These are phyloP conservation scores for Pseudocercospora fuligena DNA, from an alignment of 2,329 filamentous ascomycete genomes.

Conservation along the genomic window DNA sequence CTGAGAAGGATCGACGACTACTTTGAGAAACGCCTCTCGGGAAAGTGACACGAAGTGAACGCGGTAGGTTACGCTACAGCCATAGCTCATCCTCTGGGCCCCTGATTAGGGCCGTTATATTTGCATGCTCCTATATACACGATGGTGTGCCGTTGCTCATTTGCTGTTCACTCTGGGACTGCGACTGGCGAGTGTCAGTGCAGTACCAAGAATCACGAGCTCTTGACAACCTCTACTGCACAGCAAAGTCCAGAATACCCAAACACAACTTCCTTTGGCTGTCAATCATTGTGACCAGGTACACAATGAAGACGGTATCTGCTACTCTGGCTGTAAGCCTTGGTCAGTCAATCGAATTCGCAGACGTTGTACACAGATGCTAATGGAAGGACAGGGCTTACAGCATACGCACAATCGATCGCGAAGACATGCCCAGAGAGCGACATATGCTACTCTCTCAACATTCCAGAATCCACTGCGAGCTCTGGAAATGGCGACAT, in stretches of 20 bases:
- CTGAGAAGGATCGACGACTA: background rate
- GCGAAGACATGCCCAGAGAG: conserved; percentile 29
- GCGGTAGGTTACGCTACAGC: conserved; percentile 6
- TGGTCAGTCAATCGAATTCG: background rate
- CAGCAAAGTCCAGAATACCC: background rate
- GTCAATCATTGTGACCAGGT: background rate
- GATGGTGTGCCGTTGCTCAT: background rate
- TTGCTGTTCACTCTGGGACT: background rate
- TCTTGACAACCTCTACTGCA: too few relatives aligned
- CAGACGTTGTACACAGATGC: background rate
- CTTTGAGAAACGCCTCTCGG: background rate
- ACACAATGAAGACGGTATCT: background rate
- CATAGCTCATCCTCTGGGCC: background rate
- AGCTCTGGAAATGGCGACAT: conserved; percentile 59
- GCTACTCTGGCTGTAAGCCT: conserved; percentile 10
- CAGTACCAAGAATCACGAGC: background rate
- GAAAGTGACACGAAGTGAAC: background rate
- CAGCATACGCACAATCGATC: conserved; percentile 29
- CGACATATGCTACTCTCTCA: conserved; percentile 56
- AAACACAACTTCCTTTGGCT: background rate
- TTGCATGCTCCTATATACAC: conserved; percentile 1
- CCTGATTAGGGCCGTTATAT: background rate
- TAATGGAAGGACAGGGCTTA: conserved; percentile 22
- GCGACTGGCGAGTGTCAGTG: background rate
- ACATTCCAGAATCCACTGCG: conserved; percentile 59